Conservation (phyloP, 345 rosid genomes). For the Microthlaspi erraticum region DNA sequence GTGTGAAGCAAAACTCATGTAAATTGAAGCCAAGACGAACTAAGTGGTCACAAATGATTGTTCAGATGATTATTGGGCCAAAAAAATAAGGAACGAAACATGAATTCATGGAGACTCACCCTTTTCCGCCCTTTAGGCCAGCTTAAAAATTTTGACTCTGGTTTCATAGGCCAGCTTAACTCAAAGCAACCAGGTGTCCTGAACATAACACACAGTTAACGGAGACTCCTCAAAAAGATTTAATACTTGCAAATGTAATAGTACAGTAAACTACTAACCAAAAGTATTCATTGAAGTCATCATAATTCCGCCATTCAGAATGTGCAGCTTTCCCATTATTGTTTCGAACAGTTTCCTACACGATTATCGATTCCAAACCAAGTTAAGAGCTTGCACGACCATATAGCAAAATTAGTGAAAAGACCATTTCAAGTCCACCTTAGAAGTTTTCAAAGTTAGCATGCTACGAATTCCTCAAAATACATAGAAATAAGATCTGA, state of each 20-base stretch:
- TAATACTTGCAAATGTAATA: conserved; percentile 22
- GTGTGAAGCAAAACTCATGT: conserved; percentile 10
- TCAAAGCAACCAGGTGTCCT: conserved; percentile 98
- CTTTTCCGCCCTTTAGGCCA: conserved; percentile 69
- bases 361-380: conserved; percentile 30
- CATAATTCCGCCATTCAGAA: conserved; percentile 98
- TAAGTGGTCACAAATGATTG: conserved; percentile 16
- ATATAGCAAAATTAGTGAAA: conserved; percentile 23
- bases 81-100: conserved; percentile 27
- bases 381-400: conserved; percentile 22
- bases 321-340: conserved; percentile 93
- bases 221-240: conserved; percentile 13
- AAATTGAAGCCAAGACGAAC: conserved; percentile 14
- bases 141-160: conserved; percentile 59
- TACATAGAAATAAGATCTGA: conserved; percentile 24
- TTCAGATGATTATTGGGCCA: conserved; percentile 9
- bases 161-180: conserved; percentile 78
- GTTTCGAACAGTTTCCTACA: conserved; percentile 77
- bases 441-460: conserved; percentile 13
- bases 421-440: conserved; percentile 11
- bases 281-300: conserved; percentile 97
- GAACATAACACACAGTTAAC: conserved; percentile 39
- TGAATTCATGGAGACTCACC: conserved; percentile 55
- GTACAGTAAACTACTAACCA: conserved; percentile 61
- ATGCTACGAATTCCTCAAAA: conserved; percentile 15